Percentiles rank a stretch among this genome's conserved stretches.
Conservation (phyloP, 805 yeast genomes). For the Jamesozyma spencerorum region DNA sequence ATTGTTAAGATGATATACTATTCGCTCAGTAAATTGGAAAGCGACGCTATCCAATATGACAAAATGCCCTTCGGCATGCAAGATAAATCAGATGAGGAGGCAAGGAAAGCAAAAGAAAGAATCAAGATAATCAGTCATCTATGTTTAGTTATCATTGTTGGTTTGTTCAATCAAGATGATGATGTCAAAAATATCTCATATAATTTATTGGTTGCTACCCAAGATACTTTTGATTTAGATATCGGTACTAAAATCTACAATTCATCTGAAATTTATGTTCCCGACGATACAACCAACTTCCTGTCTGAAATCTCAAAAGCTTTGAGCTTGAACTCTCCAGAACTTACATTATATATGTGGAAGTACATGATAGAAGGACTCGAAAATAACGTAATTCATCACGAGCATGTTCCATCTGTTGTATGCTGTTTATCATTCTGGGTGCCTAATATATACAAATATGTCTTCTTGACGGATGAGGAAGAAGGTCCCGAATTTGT, state of each 20-base stretch:
- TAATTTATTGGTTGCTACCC: slow-evolving; percentile 48
- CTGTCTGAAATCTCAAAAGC: slow-evolving; percentile 46
- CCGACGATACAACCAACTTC: slow-evolving; percentile 53
- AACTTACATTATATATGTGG: slow-evolving; percentile 47
- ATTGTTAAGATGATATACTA: slow-evolving; percentile 60
- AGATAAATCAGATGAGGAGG: slow-evolving; percentile 5
- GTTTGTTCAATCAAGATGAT: slow-evolving; percentile 47
- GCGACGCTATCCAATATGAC: slow-evolving; percentile 19
- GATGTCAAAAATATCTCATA: slow-evolving; percentile 56
- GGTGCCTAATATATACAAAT: slow-evolving; percentile 52
- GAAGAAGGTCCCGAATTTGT: slow-evolving; percentile 49
- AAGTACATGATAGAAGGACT: slow-evolving; percentile 19
- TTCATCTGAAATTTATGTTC: slow-evolving; percentile 53
- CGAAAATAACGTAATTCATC: slow-evolving; percentile 11
- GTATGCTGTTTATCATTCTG: slow-evolving; percentile 46
- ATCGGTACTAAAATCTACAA: slow-evolving; percentile 46
- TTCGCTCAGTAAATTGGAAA: slow-evolving; percentile 44
- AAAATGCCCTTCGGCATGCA: not conserved
- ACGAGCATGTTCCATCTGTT: slow-evolving; percentile 10
- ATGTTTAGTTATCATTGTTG: slow-evolving; percentile 54
- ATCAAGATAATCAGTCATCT: slow-evolving; percentile 45
- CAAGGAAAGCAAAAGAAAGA: slow-evolving; percentile 20
- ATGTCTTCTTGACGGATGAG: slow-evolving; percentile 44
- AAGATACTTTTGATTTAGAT: slow-evolving; percentile 45
- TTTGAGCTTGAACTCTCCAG: slow-evolving; percentile 45